phyloP scores from a whole-genome alignment of 768 basidiomycete genomes.

The Agaricus blazei region DNA sequence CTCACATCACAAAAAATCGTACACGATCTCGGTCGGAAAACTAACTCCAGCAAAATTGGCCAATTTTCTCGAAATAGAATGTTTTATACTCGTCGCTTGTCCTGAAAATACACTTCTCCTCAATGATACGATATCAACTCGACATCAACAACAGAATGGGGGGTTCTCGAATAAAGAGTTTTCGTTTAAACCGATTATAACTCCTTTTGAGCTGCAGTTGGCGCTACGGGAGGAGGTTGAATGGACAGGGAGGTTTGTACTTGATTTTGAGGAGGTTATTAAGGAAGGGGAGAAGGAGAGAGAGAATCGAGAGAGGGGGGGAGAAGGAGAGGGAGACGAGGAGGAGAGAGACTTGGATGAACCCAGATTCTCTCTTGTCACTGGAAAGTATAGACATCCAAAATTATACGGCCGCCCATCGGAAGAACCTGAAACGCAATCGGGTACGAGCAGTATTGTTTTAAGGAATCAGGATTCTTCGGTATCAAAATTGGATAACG shows the following conservation, averaged over 20 bases:
- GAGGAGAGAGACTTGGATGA: constrained; percentile 54
- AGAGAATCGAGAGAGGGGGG: constrained; percentile 9
- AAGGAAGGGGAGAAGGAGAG: constrained; percentile 8
- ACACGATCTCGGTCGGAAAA: constrained; percentile 94
- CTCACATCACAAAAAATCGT: constrained; percentile 77
- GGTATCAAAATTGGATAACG: constrained; percentile 40
- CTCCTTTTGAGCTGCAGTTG: constrained; percentile 85
- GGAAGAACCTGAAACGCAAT: neutral
- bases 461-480: constrained; percentile 62
- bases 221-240: constrained; percentile 65
- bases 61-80: constrained; percentile 95
- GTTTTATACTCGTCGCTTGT: constrained; percentile 93
- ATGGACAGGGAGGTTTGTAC: constrained; percentile 76
- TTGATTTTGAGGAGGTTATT: constrained; percentile 68
- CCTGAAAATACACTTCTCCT: constrained; percentile 74
- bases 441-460: constrained; percentile 28
- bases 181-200: constrained; percentile 75
- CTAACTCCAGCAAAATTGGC: constrained; percentile 92
- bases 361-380: constrained; percentile 82
- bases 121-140: constrained; percentile 40
- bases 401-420: constrained; percentile 51
- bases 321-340: constrained; percentile 21
- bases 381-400: constrained; percentile 79
- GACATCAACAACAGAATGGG: no score
- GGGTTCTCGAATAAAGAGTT: constrained; percentile 60